Conservation (phyloP, 1,284 basidiomycete genomes). For the Farysia itapuensis region DNA sequence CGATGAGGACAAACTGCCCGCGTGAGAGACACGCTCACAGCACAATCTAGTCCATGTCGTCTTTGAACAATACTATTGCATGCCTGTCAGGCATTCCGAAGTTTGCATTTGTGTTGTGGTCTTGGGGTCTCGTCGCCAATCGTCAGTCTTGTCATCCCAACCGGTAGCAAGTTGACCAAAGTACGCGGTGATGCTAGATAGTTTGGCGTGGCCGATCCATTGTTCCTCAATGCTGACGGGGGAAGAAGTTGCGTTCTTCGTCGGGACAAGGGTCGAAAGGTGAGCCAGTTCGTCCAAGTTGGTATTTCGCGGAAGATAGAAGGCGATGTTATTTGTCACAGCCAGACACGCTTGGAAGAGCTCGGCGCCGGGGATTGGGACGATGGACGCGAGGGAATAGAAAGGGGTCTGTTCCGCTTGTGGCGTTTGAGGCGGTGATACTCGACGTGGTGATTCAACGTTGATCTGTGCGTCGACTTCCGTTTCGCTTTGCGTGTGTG, state of each 20-base stretch:
- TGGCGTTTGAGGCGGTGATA: no score
- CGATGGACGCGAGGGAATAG: conserved; percentile 62
- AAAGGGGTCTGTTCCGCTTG: background rate
- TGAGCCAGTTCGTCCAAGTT: conserved; percentile 72
- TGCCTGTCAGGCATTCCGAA: background rate
- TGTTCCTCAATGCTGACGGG: conserved; percentile 79
- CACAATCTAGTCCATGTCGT: no score
- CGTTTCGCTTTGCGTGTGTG: background rate
- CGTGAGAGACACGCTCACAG: no score
- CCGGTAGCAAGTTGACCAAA: conserved; percentile 61
- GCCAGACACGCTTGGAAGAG: conserved; percentile 66
- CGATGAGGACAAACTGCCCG: conserved; percentile 3
- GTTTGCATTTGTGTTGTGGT: no score
- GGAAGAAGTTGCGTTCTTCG: background rate
- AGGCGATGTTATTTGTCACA: conserved; percentile 64
- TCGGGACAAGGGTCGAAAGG: conserved; percentile 56
- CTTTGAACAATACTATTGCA: no score
- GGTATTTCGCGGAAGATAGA: conserved; percentile 84
- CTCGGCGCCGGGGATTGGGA: conserved; percentile 77
- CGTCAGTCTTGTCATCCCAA: conserved; percentile 30
- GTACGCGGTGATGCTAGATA: conserved; percentile 69
- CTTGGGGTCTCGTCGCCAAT: conserved; percentile 7
- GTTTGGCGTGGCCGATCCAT: conserved; percentile 73
- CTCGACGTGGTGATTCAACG: no score
- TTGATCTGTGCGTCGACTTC: background rate